Base-by-base conservation (phyloP, 768 basidiomycete genomes). In the Lanmaoa pseudosensibilis region DNA sequence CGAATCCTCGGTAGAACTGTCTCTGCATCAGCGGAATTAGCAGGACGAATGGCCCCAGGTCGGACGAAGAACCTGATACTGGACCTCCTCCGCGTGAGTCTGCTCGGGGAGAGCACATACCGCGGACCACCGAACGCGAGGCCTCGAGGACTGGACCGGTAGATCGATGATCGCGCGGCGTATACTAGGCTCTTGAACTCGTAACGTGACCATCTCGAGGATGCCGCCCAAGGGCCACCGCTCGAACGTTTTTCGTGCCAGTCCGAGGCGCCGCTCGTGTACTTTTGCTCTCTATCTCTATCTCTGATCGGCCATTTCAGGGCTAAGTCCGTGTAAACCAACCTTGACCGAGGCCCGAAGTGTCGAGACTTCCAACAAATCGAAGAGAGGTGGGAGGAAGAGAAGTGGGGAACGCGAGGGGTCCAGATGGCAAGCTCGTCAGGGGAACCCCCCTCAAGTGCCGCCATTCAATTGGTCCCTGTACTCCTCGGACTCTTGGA, bases 401-500 rank as follows among this genome's bases (percentile, higher is more conserved):
- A 33, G 19, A 49, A 25, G 23, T 16, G 25, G 23, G 34, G 19
- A 48, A 34, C 34, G 6, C 34, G 36, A 49, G 11, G 18, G 16
- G 37, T 37, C 36, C 10, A 12, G 34, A 49, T 25, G 6, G n/a
- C 10, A 32, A 32, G 32, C 2, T 25, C 18, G 23, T 33, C 30
- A 4, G 19, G 19, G 46, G 11, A 18, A 32, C 2, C n/a, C 12
- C n/a, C 3, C 19, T 12, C 15, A 18, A 48, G 21, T 23, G 21
- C n/a, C 41, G 10, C 12, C 13, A 13, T 21, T 32, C n/a, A n/a
- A n/a, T n/a, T 13, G 4, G 19, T 23, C 16, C 33, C 16, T 33
- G 46, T 18, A 25, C 33, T 33, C 51, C 48, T 52, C 51, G 51
- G 51, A 52, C 12, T 52, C 51, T 52, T 34, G 50, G 47, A 19